A percentile compares a stretch with the other conserved stretches of the same genome.
phyloP scores from a whole-genome alignment of 495 filamentous ascomycete genomes.

The Penicillium manginii region DNA sequence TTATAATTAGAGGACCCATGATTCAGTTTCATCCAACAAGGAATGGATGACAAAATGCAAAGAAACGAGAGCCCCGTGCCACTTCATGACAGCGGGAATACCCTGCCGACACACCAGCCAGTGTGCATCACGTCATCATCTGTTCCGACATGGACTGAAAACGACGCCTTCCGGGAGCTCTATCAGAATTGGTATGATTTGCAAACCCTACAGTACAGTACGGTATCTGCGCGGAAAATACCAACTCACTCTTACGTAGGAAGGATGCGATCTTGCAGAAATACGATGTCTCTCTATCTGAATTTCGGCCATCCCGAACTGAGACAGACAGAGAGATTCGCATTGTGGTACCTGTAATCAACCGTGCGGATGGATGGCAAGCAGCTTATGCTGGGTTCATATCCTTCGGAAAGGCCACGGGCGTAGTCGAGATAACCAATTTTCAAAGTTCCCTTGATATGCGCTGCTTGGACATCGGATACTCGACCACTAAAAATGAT shows the following conservation, averaged over 20 bases:
- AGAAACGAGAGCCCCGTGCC: too few species aligned
- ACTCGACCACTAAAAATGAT: not conserved
- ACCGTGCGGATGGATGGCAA: not conserved
- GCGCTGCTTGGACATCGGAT: not conserved
- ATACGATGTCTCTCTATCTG: not conserved
- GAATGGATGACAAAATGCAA: too few species aligned
- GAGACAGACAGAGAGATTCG: too few species aligned
- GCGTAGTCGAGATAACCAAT: not conserved
- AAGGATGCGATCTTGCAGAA: not conserved
- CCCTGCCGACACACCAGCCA: too few species aligned
- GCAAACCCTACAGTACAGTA: not conserved
- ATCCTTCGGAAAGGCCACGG: not conserved
- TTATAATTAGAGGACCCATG: too few species aligned
- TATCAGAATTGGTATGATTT: not conserved
- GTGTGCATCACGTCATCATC: too few species aligned
- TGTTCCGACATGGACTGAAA: not conserved
- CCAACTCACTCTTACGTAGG: not conserved
- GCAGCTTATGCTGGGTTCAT: not conserved
- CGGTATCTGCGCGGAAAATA: not conserved
- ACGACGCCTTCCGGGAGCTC: not conserved
- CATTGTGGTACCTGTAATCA: too few species aligned
- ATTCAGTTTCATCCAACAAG: too few species aligned
- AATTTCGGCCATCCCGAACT: too few species aligned
- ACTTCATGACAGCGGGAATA: too few species aligned
- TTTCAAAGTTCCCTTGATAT: not conserved